Evolutionary conservation across 2,329 filamentous ascomycete species (phyloP).

Genomic region (Myriosclerotinia scirpicola): DNA sequence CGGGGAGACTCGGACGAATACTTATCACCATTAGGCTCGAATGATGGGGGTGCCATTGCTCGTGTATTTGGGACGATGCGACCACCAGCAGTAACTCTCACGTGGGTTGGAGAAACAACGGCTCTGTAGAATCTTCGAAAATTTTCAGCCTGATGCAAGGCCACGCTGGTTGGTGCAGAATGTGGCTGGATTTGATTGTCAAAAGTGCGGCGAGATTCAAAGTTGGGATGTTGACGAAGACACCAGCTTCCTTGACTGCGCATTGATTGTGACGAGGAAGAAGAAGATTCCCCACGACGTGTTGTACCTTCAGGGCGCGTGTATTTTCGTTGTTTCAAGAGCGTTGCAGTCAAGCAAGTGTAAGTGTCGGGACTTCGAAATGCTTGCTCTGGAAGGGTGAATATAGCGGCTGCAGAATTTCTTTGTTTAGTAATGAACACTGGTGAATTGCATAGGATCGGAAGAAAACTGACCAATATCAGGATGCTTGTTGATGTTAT

Average conservation of each 20-base stretch:
- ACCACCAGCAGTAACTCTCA: conserved; percentile 66
- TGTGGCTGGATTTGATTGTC: conserved; percentile 45
- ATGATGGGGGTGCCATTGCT: conserved; percentile 36
- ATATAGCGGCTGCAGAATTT: conserved; percentile 29
- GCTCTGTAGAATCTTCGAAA: conserved; percentile 68
- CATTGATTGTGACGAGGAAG: conserved; percentile 21
- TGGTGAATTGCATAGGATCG: neutral
- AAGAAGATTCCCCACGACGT: conserved; percentile 25
- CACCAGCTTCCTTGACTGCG: conserved; percentile 34
- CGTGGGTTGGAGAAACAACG: conserved; percentile 65
- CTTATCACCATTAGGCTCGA: conserved; percentile 38
- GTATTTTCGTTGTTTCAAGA: conserved; percentile 13
- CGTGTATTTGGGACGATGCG: conserved; percentile 66
- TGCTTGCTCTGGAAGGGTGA: conserved; percentile 35
- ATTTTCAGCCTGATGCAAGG: conserved; percentile 61
- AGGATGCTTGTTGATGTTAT: conserved; percentile 35
- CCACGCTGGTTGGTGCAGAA: conserved; percentile 53
- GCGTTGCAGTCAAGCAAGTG: conserved; percentile 25
- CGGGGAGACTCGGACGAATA: conserved; percentile 31
- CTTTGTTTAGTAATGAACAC: conserved; percentile 10
- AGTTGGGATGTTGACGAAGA: conserved; percentile 37
- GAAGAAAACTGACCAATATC: conserved; percentile 35
- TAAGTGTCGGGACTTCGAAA: conserved; percentile 31
- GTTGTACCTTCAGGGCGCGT: conserved; percentile 12
- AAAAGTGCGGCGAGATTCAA: conserved; percentile 34